Evolutionary conservation across 148 eudicot species (phyloP).

Genomic region (Beta vulgaris): DNA sequence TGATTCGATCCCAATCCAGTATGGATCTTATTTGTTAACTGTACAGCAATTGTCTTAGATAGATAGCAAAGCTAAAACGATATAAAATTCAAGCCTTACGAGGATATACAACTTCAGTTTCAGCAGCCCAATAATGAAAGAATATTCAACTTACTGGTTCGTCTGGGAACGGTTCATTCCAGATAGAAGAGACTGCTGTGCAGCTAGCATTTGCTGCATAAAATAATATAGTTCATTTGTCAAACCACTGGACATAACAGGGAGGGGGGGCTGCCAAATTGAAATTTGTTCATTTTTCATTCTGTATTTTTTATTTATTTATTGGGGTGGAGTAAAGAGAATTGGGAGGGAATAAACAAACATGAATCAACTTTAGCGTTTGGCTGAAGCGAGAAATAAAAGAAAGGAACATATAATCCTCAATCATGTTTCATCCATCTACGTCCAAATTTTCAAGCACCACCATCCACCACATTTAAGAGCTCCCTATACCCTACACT

Average conservation of each 20-base stretch:
- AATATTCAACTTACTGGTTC: conserved; percentile 56
- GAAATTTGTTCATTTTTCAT: no score
- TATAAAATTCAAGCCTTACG: no score
- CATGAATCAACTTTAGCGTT: neutral
- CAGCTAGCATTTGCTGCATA: conserved; percentile 73
- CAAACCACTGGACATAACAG: neutral
- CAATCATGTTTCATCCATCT: no score
- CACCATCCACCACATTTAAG: neutral
- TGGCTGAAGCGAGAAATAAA: neutral
- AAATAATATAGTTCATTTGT: neutral
- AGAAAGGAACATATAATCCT: neutral
- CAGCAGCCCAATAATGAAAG: conserved; percentile 4
- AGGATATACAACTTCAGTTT: neutral
- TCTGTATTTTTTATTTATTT: neutral
- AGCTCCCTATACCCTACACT: neutral
- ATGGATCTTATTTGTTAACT: neutral
- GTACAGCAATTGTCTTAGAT: neutral
- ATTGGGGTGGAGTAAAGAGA: neutral
- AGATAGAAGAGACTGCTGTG: conserved; percentile 68
- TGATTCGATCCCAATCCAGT: neutral
- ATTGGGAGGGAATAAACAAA: neutral
- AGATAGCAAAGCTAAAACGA: neutral
- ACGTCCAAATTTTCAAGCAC: no score
- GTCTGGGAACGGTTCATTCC: conserved; percentile 59
- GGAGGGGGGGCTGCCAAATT: neutral